Evolutionary conservation across 2,329 filamentous ascomycete species (phyloP).

Genomic region (Cercospora canescens): DNA sequence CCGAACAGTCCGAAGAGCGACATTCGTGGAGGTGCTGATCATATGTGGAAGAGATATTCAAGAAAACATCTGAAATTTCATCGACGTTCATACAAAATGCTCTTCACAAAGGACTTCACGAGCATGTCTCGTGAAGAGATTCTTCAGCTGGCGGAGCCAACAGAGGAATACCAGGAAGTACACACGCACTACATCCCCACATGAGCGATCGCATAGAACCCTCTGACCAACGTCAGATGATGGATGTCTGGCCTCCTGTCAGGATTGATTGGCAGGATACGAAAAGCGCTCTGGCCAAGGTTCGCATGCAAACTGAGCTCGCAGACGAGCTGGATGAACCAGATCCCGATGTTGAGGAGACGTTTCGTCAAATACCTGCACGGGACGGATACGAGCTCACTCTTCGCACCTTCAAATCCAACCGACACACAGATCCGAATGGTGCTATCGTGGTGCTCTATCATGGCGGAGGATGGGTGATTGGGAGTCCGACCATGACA

Average conservation of each 20-base stretch:
- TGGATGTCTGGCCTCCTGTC: slow-evolving; percentile 18
- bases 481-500: slow-evolving; percentile 19
- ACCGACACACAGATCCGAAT: neutral
- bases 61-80: neutral
- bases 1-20: neutral
- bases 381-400: slow-evolving; percentile 18
- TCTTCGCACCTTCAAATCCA: slow-evolving; percentile 13
- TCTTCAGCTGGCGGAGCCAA: slow-evolving; percentile 19
- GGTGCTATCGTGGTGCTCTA: slow-evolving; percentile 29
- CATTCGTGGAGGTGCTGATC: neutral
- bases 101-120: slow-evolving; percentile 17
- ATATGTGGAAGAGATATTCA: neutral
- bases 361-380: neutral
- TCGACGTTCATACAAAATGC: neutral
- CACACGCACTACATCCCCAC: neutral
- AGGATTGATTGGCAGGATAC: slow-evolving; percentile 18
- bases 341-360: slow-evolving; percentile 18
- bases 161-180: slow-evolving; percentile 21
- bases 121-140: slow-evolving; percentile 20
- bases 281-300: slow-evolving; percentile 7
- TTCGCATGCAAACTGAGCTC: slow-evolving; percentile 18
- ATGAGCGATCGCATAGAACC: neutral
- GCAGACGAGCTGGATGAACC: slow-evolving; percentile 21
- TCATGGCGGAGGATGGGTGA: slow-evolving; percentile 26
- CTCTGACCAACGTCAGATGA: slow-evolving; percentile 12